Conservation (phyloP, 2,329 filamentous ascomycete species). For the Penicillium glabrum region DNA sequence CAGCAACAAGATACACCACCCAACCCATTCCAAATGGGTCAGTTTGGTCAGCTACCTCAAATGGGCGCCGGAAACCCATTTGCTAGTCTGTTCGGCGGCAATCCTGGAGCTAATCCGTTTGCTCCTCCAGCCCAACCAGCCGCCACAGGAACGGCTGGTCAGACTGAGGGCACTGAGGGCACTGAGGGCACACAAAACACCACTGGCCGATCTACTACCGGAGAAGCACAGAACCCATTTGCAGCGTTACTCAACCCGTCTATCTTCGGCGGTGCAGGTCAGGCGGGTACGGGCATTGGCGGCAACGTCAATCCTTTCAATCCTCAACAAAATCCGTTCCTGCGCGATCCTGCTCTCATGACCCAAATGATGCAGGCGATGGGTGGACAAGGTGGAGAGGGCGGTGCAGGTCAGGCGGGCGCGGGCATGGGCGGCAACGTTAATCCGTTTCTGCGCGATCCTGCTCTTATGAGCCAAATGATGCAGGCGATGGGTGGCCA, state of each 20-base stretch:
- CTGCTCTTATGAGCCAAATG: slow-evolving; percentile 58
- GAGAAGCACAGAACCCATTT: slow-evolving; percentile 62
- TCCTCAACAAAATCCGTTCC: slow-evolving; percentile 53
- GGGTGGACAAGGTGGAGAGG: slow-evolving; percentile 21
- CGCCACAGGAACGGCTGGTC: slow-evolving; percentile 33
- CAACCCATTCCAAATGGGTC: slow-evolving; percentile 18
- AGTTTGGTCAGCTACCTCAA: neutral
- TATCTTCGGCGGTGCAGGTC: slow-evolving; percentile 32
- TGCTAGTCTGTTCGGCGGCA: slow-evolving; percentile 56
- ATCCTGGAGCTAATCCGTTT: slow-evolving; percentile 17
- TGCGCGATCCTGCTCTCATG: slow-evolving; percentile 61
- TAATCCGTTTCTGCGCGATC: slow-evolving; percentile 60
- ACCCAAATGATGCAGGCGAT: slow-evolving; percentile 56
- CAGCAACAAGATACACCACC: slow-evolving; percentile 35
- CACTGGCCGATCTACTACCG: slow-evolving; percentile 28
- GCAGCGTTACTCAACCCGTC: slow-evolving; percentile 60
- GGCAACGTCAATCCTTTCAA: slow-evolving; percentile 45
- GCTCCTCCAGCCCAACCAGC: slow-evolving; percentile 27
- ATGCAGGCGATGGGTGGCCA: slow-evolving; percentile 51
- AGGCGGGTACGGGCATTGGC: slow-evolving; percentile 18
- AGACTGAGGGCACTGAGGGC: slow-evolving; percentile 31
- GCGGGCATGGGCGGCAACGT: slow-evolving; percentile 24
- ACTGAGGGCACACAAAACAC: slow-evolving; percentile 31
- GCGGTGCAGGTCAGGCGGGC: slow-evolving; percentile 19
- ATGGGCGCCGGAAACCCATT: slow-evolving; percentile 49